These are phyloP conservation scores for Lactarius indigo DNA, from an alignment of 768 basidiomycete genomes.

Conservation along the genomic window DNA sequence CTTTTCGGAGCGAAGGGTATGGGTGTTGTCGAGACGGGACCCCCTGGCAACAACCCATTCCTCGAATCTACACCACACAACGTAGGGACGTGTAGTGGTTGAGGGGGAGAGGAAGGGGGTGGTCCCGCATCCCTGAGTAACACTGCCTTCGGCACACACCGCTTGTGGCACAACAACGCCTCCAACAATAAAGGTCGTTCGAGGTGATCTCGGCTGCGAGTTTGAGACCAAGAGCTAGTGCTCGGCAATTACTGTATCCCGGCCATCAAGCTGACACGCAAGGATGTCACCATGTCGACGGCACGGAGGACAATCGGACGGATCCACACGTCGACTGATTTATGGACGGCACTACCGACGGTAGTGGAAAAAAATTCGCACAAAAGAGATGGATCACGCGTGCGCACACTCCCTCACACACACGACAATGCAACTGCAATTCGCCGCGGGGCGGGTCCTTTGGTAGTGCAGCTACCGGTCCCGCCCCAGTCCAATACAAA, in stretches of 20 bases:
- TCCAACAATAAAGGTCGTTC: not conserved
- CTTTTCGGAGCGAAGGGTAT: not conserved
- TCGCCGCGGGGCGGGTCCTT: not conserved
- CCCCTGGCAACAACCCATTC: constrained; percentile 5
- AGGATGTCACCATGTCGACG: constrained; percentile 21
- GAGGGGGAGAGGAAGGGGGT: not conserved
- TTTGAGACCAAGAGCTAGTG: not conserved
- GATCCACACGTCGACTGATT: not conserved
- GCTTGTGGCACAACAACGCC: not conserved
- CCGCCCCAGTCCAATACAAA: constrained; percentile 61
- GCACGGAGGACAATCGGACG: not conserved
- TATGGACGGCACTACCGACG: not conserved
- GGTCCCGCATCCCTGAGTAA: not conserved
- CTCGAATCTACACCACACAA: not conserved
- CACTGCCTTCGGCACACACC: not conserved
- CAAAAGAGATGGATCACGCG: not conserved
- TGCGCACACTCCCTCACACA: not conserved
- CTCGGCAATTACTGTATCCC: not conserved
- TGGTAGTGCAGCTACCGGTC: constrained; percentile 13
- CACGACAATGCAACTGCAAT: not conserved
- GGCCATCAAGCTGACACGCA: constrained; percentile 13
- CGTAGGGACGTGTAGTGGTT: not conserved
- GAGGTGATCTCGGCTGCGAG: constrained; percentile 13
- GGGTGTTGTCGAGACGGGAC: not conserved
- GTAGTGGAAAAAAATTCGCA: not conserved